Percentiles rank a stretch among this genome's conserved stretches.
Conservation (phyloP, 805 yeast species). For the Cyberlindnera meyerae region DNA sequence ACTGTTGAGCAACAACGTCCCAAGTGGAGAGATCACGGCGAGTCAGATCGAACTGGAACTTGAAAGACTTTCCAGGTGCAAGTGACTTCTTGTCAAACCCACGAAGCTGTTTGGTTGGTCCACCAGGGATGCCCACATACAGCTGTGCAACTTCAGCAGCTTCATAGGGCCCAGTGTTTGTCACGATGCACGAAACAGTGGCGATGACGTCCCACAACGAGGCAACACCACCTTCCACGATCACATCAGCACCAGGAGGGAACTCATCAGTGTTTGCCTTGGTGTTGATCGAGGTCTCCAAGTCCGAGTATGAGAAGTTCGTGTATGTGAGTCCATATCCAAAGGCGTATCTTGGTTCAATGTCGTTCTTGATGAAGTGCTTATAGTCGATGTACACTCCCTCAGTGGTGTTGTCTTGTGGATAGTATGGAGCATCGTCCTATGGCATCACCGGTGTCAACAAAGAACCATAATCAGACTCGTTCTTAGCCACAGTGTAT, state of each 20-base stretch:
- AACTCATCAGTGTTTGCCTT: constrained; percentile 14
- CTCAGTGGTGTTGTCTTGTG: constrained; percentile 24
- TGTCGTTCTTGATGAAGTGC: constrained; percentile 46
- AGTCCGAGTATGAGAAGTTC: constrained; percentile 27
- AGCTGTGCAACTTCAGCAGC: constrained; percentile 20
- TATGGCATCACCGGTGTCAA: constrained; percentile 8
- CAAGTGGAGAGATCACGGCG: constrained; percentile 6
- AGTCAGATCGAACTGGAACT: constrained; percentile 2
- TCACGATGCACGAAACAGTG: too few relatives aligned
- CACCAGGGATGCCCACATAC: constrained; percentile 3
- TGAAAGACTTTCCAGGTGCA: constrained; percentile 2
- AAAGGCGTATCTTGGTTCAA: constrained; percentile 51
- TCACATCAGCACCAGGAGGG: constrained; percentile 3
- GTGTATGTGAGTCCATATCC: constrained; percentile 58
- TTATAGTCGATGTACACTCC: constrained; percentile 44
- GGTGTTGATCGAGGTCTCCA: constrained; percentile 27
- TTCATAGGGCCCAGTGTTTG: constrained; percentile 1
- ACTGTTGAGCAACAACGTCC: constrained; percentile 5
- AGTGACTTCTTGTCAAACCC: constrained; percentile 1
- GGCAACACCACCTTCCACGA: constrained; percentile 9
- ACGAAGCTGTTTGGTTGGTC: constrained; percentile 1
- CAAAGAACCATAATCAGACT: constrained; percentile 4
- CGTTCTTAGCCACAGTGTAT: constrained; percentile 11
- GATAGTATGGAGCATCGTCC: constrained; percentile 25
- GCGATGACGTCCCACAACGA: constrained; percentile 6